Evolutionary conservation across 1,284 basidiomycete species (phyloP).

Genomic region (Anthracocystis setariae): DNA sequence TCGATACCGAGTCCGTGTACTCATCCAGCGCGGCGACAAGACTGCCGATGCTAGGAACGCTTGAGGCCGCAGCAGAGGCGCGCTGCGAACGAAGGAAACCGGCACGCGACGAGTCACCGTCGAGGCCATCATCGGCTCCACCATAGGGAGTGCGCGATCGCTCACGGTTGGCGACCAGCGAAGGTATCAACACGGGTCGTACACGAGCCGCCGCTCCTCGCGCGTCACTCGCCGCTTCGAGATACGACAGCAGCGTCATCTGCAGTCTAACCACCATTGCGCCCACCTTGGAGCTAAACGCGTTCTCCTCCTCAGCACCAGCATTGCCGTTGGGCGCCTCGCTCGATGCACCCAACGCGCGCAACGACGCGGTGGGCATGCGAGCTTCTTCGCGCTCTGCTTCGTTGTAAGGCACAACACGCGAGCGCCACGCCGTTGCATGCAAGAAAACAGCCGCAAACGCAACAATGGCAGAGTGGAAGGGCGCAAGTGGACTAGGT

Average conservation of each 20-base stretch:
- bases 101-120: slow-evolving; percentile 30
- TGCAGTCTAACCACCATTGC: slow-evolving; percentile 49
- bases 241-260: slow-evolving; percentile 54
- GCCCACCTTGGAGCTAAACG: slow-evolving; percentile 49
- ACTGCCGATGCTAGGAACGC: slow-evolving; percentile 79
- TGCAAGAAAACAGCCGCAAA: slow-evolving; percentile 82
- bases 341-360: slow-evolving; percentile 38
- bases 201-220: slow-evolving; percentile 29
- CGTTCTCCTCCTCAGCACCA: slow-evolving; percentile 39
- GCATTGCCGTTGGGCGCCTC: slow-evolving; percentile 20
- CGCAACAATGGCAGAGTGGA: slow-evolving; percentile 82
- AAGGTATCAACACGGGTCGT: slow-evolving; percentile 49
- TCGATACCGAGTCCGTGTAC: slow-evolving; percentile 74
- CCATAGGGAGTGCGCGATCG: slow-evolving; percentile 32
- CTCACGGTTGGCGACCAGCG: slow-evolving; percentile 45
- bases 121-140: slow-evolving; percentile 17
- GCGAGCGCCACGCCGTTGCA: slow-evolving; percentile 73
- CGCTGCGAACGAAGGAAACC: slow-evolving; percentile 40
- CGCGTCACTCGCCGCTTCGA: slow-evolving; percentile 56
- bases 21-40: slow-evolving; percentile 76
- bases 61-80: slow-evolving; percentile 30
- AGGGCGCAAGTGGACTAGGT: slow-evolving; percentile 69
- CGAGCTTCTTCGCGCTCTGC: slow-evolving; percentile 74
- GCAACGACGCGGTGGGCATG: slow-evolving; percentile 44
- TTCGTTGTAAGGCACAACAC: slow-evolving; percentile 77